These are phyloP conservation scores for Perilla frutescens DNA, from an alignment of 257 asterid genomes.

Conservation along the genomic window DNA sequence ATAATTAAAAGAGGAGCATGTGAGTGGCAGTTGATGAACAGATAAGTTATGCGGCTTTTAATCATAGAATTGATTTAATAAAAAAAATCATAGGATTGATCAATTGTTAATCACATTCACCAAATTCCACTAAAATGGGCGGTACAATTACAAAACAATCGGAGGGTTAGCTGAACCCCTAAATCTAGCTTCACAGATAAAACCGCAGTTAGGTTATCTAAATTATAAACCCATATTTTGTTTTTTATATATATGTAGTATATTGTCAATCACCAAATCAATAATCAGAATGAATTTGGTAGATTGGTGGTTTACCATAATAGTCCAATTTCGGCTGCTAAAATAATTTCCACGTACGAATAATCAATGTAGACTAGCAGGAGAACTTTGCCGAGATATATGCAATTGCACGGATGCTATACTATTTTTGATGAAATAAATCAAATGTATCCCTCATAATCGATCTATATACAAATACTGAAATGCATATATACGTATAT, in stretches of 20 bases:
- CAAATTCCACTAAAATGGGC: constrained; percentile 37
- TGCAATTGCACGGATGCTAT: no score
- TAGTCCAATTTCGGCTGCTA: background rate
- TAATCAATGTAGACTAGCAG: no score
- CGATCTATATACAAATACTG: no score
- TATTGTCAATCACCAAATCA: no score
- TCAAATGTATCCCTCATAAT: no score
- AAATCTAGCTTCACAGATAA: constrained; percentile 2
- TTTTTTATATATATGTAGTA: background rate
- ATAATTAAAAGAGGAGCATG: constrained; percentile 43
- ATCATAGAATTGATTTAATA: background rate
- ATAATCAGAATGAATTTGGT: constrained; percentile 20
- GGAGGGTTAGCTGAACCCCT: constrained; percentile 42
- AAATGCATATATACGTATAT: no score
- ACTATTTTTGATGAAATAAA: no score
- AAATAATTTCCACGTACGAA: background rate
- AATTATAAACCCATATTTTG: background rate
- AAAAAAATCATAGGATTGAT: constrained; percentile 24
- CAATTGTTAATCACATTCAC: constrained; percentile 42
- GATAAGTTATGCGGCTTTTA: constrained; percentile 33
- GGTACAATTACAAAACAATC: no score
- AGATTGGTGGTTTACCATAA: constrained; percentile 32
- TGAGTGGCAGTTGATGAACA: constrained; percentile 54
- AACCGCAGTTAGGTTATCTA: constrained; percentile 44
- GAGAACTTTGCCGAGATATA: no score